phyloP scores from a whole-genome alignment of 2,329 filamentous ascomycete species.

The Colletotrichum sp. region DNA sequence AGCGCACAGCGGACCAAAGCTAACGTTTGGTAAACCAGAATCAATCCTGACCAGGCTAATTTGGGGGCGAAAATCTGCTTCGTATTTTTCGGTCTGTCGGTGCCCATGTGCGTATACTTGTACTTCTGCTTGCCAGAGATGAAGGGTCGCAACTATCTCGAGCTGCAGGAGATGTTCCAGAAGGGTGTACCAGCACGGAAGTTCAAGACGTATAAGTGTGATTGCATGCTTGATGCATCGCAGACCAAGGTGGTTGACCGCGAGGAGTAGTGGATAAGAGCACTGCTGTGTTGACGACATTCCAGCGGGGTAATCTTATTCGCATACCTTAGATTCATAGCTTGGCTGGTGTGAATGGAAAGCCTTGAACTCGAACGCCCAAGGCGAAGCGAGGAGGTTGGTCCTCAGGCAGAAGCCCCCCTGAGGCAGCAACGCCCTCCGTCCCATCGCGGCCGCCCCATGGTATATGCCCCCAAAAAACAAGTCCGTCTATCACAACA shows the following conservation, averaged over 20 bases:
- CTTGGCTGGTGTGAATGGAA: neutral
- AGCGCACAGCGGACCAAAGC: neutral
- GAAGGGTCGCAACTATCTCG: slow-evolving; percentile 19
- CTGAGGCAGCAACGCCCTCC: neutral
- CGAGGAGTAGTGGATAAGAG: neutral
- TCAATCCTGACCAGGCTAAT: slow-evolving; percentile 34
- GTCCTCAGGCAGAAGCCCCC: neutral
- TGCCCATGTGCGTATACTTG: slow-evolving; percentile 27
- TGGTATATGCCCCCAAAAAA: neutral
- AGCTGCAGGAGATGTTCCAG: slow-evolving; percentile 20
- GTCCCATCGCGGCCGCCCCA: neutral
- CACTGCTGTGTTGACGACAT: neutral
- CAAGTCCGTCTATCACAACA: neutral
- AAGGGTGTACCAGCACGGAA: slow-evolving; percentile 1
- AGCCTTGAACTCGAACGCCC: neutral
- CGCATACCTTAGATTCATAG: neutral
- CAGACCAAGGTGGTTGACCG: neutral
- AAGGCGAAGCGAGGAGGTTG: neutral
- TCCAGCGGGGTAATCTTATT: neutral
- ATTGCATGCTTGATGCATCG: neutral
- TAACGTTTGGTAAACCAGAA: neutral
- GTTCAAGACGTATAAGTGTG: slow-evolving; percentile 13
- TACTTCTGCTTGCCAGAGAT: slow-evolving; percentile 18
- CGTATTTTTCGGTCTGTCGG: slow-evolving; percentile 33
- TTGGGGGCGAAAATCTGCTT: slow-evolving; percentile 36